Conservation (phyloP, 352 stramenopile genomes). For the Globisporangium abappressorium region DNA sequence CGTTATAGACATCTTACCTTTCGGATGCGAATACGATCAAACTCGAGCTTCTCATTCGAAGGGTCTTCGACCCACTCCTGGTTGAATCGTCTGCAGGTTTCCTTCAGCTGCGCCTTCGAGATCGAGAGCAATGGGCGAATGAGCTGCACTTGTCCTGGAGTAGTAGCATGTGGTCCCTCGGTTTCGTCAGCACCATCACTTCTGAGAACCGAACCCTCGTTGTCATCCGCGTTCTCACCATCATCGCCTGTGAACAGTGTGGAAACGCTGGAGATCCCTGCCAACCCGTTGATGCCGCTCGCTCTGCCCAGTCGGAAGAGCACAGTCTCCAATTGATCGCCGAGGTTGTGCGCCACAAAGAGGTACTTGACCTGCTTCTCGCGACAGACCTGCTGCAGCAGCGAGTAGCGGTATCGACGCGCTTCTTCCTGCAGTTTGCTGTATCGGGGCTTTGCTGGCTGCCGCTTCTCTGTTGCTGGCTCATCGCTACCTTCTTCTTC, state of each 20-base stretch:
- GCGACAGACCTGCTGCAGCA: slow-evolving; percentile 50
- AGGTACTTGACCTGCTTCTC: slow-evolving; percentile 56
- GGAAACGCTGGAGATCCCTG: slow-evolving; percentile 48
- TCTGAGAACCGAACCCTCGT: background rate
- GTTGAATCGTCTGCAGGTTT: slow-evolving; percentile 66
- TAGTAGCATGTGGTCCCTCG: background rate
- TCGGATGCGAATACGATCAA: slow-evolving; percentile 80
- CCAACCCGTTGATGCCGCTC: slow-evolving; percentile 74
- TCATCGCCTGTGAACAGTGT: slow-evolving; percentile 20
- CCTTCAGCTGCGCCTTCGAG: slow-evolving; percentile 56
- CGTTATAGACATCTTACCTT: slow-evolving; percentile 28
- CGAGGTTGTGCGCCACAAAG: slow-evolving; percentile 77
- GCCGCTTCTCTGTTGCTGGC: background rate
- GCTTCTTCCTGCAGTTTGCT: slow-evolving; percentile 81
- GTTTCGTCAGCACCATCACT: slow-evolving; percentile 1
- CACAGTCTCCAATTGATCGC: slow-evolving; percentile 79
- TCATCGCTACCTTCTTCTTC: slow-evolving; percentile 2
- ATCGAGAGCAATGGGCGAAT: slow-evolving; percentile 63
- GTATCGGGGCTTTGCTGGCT: slow-evolving; percentile 33
- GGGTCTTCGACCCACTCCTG: slow-evolving; percentile 83
- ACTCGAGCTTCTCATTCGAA: slow-evolving; percentile 72
- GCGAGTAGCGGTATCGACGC: slow-evolving; percentile 60
- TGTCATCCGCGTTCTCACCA: background rate
- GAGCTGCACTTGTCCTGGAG: slow-evolving; percentile 23
- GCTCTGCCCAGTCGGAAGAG: slow-evolving; percentile 73